Percentiles rank a stretch among this genome's conserved stretches.
Evolutionary conservation across 352 stramenopile genomes (phyloP).

Genomic region (Thalassiosira mediterranea): DNA sequence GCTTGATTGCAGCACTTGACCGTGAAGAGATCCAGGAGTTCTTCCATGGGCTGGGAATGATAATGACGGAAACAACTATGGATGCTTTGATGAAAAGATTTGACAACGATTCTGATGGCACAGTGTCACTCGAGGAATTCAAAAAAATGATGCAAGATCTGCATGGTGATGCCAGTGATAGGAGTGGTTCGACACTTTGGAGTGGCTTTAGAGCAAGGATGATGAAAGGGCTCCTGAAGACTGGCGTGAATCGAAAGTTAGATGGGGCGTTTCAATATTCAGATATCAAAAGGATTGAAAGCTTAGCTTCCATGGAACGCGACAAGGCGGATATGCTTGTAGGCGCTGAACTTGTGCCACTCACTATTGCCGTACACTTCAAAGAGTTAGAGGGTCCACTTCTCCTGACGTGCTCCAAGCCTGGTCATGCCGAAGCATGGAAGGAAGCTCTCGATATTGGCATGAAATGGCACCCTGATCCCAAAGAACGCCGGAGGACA

Average conservation of each 20-base stretch:
- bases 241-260: conserved; percentile 28
- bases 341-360: too few relatives aligned
- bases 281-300: conserved; percentile 40
- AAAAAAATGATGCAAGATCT: conserved; percentile 22
- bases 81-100: conserved; percentile 38
- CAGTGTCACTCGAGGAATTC: conserved; percentile 42
- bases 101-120: conserved; percentile 37
- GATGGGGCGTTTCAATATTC: conserved; percentile 31
- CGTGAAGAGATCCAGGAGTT: conserved; percentile 28
- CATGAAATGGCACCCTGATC: too few relatives aligned
- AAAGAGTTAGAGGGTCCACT: too few relatives aligned
- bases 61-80: conserved; percentile 26
- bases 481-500: too few relatives aligned
- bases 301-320: too few relatives aligned
- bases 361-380: too few relatives aligned
- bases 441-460: too few relatives aligned
- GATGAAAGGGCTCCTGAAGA: too few relatives aligned
- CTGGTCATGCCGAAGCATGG: too few relatives aligned
- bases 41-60: conserved; percentile 29
- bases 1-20: too few relatives aligned
- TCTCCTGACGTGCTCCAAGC: too few relatives aligned
- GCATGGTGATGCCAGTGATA: conserved; percentile 8
- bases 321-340: too few relatives aligned
- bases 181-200: background rate
- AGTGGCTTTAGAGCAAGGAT: conserved; percentile 14